Evolutionary conservation across 1,284 basidiomycete species (phyloP).

Genomic region (Earliella scabrosa): DNA sequence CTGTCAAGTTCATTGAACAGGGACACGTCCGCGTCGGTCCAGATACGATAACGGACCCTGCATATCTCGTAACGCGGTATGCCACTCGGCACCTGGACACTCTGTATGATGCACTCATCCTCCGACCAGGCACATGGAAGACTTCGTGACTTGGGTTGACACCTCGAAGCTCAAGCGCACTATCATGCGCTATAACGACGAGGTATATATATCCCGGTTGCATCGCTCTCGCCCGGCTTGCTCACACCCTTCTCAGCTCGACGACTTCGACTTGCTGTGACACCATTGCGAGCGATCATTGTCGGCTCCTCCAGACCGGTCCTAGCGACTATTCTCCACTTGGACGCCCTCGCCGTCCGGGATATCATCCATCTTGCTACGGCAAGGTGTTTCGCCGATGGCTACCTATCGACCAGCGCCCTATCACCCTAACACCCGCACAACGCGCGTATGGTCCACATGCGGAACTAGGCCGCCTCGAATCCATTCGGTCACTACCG

Average conservation of each 20-base stretch:
- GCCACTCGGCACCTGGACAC: slow-evolving; percentile 18
- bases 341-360: too few species aligned
- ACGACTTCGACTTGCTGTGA: slow-evolving; percentile 88
- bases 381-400: too few species aligned
- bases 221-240: not conserved
- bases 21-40: slow-evolving; percentile 98
- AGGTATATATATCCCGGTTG: slow-evolving; percentile 60
- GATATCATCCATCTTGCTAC: too few species aligned
- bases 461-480: slow-evolving; percentile 10
- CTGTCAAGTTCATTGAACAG: slow-evolving; percentile 97
- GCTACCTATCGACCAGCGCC: too few species aligned
- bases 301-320: too few species aligned
- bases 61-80: slow-evolving; percentile 91
- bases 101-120: not conserved
- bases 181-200: slow-evolving; percentile 96
- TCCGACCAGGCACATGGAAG: slow-evolving; percentile 86
- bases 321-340: too few species aligned
- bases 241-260: slow-evolving; percentile 56
- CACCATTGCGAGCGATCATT: not conserved
- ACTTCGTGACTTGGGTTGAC: slow-evolving; percentile 99
- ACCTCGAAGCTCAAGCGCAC: slow-evolving; percentile 97
- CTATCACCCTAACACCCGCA: not conserved
- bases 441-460: slow-evolving; percentile 1
- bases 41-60: slow-evolving; percentile 95
- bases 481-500: slow-evolving; percentile 16